A percentile compares a stretch with the other conserved stretches of the same genome.
These are phyloP conservation scores for Pugionium dolabratum DNA, from an alignment of 345 rosid species.

Conservation along the genomic window DNA sequence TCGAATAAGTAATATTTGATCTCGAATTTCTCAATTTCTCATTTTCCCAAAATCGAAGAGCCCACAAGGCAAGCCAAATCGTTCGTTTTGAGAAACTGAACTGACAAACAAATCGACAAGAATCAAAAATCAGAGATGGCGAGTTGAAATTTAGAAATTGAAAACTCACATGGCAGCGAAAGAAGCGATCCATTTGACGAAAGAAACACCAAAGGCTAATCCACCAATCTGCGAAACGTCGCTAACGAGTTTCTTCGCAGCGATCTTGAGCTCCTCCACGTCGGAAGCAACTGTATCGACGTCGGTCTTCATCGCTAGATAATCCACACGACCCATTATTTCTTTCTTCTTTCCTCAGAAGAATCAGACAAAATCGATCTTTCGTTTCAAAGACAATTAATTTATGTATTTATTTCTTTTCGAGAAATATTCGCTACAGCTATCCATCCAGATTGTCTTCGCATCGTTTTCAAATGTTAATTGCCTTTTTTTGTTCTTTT, in stretches of 20 bases:
- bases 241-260: constrained; percentile 54
- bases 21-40: constrained; percentile 5
- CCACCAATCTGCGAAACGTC: constrained; percentile 69
- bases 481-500: not conserved
- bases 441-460: constrained; percentile 2
- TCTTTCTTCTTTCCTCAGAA: not conserved
- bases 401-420: not conserved
- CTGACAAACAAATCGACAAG: not conserved
- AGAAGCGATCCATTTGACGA: constrained; percentile 80
- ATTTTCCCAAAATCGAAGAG: not conserved
- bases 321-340: constrained; percentile 59
- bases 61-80: not conserved
- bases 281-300: constrained; percentile 51
- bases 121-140: not conserved
- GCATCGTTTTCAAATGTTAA: not conserved
- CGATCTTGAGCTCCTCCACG: constrained; percentile 57
- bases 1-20: not conserved
- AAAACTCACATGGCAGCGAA: constrained; percentile 72
- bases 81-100: not conserved
- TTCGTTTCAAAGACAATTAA: not conserved
- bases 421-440: constrained; percentile 3
- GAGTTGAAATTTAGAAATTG: not conserved
- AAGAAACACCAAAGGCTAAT: constrained; percentile 67
- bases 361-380: constrained; percentile 10
- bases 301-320: constrained; percentile 70